phyloP scores from a whole-genome alignment of 441 rosid species.

The Gossypium gossypioides region DNA sequence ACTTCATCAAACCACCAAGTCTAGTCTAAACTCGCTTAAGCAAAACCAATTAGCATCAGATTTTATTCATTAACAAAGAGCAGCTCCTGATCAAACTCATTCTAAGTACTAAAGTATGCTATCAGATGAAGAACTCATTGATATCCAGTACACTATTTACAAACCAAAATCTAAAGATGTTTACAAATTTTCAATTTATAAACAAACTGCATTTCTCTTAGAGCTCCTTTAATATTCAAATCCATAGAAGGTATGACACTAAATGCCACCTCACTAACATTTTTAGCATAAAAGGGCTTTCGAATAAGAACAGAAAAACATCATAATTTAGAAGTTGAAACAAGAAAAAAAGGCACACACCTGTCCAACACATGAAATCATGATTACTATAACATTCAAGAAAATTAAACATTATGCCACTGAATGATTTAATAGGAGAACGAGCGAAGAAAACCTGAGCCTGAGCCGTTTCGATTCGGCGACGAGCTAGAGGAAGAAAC shows the following conservation, averaged over 20 bases:
- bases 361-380: not conserved
- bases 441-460: conserved; percentile 59
- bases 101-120: not conserved
- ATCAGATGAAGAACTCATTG: not conserved
- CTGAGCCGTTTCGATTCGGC: conserved; percentile 96
- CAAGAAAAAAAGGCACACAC: not conserved
- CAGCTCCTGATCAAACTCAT: not conserved
- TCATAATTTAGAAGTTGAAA: not conserved
- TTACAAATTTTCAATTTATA: not conserved
- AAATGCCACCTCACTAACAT: not conserved
- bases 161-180: conserved; percentile 5
- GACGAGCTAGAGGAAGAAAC: conserved; percentile 87
- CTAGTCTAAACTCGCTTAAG: not conserved
- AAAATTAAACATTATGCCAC: not conserved
- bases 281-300: not conserved
- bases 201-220: conserved; percentile 4
- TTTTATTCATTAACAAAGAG: not conserved
- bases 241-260: not conserved
- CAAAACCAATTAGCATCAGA: not conserved
- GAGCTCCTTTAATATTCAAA: not conserved
- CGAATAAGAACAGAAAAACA: not conserved
- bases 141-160: not conserved
- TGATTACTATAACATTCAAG: not conserved
- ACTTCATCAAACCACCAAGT: not conserved
- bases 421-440: not conserved